phyloP scores from a whole-genome alignment of 495 filamentous ascomycete species.

The Tuber melanosporum region DNA sequence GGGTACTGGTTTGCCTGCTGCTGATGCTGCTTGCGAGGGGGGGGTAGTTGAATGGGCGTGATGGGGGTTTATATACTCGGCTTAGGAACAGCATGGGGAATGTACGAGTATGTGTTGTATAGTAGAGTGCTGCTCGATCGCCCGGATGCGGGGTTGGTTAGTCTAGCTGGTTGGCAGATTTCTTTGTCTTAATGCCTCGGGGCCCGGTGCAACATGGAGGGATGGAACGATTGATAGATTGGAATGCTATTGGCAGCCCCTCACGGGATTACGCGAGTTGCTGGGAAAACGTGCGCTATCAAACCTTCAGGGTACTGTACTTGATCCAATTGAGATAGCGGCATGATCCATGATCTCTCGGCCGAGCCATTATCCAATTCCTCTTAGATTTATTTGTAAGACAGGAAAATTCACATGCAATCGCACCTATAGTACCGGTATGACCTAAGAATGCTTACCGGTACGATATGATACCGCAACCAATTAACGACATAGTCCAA shows the following conservation, averaged over 20 bases:
- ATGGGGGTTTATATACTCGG: background rate
- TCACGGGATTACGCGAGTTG: background rate
- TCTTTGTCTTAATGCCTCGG: background rate
- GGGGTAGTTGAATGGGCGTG: background rate
- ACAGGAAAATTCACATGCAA: too few relatives aligned
- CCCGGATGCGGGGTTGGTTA: background rate
- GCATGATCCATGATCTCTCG: background rate
- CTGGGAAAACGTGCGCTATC: background rate
- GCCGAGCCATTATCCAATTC: background rate
- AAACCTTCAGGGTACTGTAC: background rate
- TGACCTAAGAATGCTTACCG: too few relatives aligned
- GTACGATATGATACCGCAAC: too few relatives aligned
- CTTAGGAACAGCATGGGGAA: background rate
- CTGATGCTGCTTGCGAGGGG: background rate
- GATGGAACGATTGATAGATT: background rate
- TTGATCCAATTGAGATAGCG: background rate
- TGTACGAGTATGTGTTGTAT: background rate
- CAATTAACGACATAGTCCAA: too few relatives aligned
- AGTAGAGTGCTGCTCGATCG: background rate
- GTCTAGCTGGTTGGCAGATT: background rate
- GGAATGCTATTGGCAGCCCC: background rate
- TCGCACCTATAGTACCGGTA: too few relatives aligned
- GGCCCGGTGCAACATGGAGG: background rate
- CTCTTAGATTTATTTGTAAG: too few relatives aligned
- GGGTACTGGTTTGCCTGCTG: background rate